Conservation (phyloP, 2,329 filamentous ascomycete genomes). For the Scytalidium sp. region DNA sequence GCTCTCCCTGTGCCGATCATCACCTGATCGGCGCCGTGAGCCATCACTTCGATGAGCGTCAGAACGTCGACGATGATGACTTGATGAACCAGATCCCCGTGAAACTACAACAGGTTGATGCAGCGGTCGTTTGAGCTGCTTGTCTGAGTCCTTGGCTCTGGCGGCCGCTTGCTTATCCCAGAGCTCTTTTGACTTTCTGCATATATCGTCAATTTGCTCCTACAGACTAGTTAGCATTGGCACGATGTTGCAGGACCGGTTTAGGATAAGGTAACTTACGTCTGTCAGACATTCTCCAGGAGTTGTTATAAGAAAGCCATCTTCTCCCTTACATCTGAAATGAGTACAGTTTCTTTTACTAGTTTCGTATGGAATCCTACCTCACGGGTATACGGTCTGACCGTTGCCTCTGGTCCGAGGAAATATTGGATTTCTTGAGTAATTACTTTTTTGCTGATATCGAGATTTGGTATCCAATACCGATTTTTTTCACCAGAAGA, state of each 20-base stretch:
- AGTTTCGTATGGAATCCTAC: slow-evolving; percentile 33
- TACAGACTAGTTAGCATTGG: slow-evolving; percentile 25
- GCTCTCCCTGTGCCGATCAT: slow-evolving; percentile 14
- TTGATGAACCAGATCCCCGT: slow-evolving; percentile 29
- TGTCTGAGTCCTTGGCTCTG: slow-evolving; percentile 41
- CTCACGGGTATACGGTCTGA: slow-evolving; percentile 54
- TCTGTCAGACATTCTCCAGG: slow-evolving; percentile 57
- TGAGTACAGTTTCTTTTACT: background rate
- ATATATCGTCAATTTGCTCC: slow-evolving; percentile 64
- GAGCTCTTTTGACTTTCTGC: slow-evolving; percentile 54
- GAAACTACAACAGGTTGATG: slow-evolving; percentile 54
- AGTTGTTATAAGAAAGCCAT: slow-evolving; percentile 58
- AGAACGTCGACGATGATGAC: slow-evolving; percentile 13
- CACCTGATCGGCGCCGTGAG: slow-evolving; percentile 16
- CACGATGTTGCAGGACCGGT: background rate
- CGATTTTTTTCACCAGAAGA: slow-evolving; percentile 43
- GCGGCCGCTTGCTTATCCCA: slow-evolving; percentile 56
- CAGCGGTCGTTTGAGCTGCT: slow-evolving; percentile 52
- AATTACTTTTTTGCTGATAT: slow-evolving; percentile 60
- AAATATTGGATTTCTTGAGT: slow-evolving; percentile 56
- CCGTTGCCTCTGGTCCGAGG: slow-evolving; percentile 55
- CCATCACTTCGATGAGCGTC: slow-evolving; percentile 17
- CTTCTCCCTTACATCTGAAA: slow-evolving; percentile 47
- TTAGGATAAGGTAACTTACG: slow-evolving; percentile 38
- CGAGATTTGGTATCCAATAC: slow-evolving; percentile 59